These are phyloP conservation scores for Aureobasidium sp. DNA, from an alignment of 2,329 filamentous ascomycete genomes.

Conservation along the genomic window DNA sequence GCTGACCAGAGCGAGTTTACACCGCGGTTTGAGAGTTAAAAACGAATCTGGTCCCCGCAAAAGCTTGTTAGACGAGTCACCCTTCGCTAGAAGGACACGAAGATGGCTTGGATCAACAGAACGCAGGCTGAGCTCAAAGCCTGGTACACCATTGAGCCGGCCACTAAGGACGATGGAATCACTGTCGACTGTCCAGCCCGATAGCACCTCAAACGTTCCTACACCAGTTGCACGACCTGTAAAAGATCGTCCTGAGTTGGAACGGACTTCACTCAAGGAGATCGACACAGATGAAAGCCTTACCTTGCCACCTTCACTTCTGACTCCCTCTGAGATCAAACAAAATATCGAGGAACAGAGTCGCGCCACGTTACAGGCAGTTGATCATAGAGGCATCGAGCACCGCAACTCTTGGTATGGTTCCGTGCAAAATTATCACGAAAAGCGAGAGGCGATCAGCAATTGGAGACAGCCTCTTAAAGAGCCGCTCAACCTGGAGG, in stretches of 20 bases:
- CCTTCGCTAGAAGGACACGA: conserved; percentile 12
- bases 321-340: conserved; percentile 6
- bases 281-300: conserved; percentile 22
- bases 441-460: conserved; percentile 7
- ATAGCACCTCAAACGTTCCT: conserved; percentile 47
- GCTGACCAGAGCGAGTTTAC: conserved; percentile 23
- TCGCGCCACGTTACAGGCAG: background rate
- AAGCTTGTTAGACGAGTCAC: conserved; percentile 10
- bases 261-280: conserved; percentile 7
- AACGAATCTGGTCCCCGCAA: background rate
- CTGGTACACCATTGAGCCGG: conserved; percentile 16
- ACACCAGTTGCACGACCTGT: conserved; percentile 45
- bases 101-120: conserved; percentile 6
- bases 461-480: conserved; percentile 25
- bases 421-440: conserved; percentile 5
- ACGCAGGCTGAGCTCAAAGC: conserved; percentile 17
- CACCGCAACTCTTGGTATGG: conserved; percentile 14
- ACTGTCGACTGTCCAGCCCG: conserved; percentile 21
- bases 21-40: conserved; percentile 12
- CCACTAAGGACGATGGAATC: conserved; percentile 15
- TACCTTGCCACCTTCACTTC: conserved; percentile 23
- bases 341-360: conserved; percentile 11
- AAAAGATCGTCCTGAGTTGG: conserved; percentile 25
- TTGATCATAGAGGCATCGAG: conserved; percentile 6
- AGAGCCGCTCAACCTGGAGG: conserved; percentile 22